Evolutionary conservation across 176 grass and related monocot genomes (phyloP).

Genomic region (Aechmea fasciata): DNA sequence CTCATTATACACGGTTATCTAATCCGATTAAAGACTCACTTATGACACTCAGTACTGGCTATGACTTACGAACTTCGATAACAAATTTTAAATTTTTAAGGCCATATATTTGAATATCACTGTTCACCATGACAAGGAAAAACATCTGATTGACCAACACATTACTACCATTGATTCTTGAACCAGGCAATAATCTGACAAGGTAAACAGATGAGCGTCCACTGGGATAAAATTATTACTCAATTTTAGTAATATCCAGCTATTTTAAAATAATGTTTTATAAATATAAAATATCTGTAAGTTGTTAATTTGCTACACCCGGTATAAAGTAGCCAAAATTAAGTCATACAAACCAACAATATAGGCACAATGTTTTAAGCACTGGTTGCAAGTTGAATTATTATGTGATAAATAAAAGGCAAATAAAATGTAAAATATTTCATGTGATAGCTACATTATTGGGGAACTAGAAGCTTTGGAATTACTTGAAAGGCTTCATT

Average conservation of each 20-base stretch:
- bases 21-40: too few species aligned
- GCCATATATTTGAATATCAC: background rate
- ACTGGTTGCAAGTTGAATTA: background rate
- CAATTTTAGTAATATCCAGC: background rate
- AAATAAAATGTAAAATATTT: background rate
- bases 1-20: too few species aligned
- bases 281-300: too few species aligned
- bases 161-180: background rate
- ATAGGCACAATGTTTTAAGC: background rate
- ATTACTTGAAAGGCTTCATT: constrained; percentile 76
- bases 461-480: constrained; percentile 12
- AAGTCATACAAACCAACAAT: background rate
- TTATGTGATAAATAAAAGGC: background rate
- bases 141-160: too few species aligned
- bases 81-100: too few species aligned
- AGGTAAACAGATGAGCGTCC: background rate
- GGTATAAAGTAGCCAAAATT: background rate
- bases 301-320: background rate
- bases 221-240: background rate
- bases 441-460: background rate
- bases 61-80: too few species aligned
- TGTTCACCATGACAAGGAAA: too few species aligned
- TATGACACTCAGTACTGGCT: too few species aligned
- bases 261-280: background rate
- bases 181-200: background rate